Evolutionary conservation across 306 rosid species (phyloP).

Genomic region (Trifolium fragiferum): DNA sequence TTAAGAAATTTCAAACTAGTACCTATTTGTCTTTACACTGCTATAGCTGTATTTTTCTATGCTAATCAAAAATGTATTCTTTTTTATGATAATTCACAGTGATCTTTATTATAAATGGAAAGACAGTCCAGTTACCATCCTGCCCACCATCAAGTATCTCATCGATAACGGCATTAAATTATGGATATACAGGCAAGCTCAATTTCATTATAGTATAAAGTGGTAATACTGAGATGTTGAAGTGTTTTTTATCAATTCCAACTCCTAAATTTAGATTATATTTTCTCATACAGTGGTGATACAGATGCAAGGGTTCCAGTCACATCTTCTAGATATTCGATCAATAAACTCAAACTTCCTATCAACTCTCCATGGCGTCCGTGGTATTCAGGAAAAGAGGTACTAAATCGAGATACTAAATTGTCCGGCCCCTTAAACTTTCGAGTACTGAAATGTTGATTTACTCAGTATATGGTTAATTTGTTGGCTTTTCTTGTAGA

Average conservation of each 20-base stretch:
- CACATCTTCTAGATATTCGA: constrained; percentile 57
- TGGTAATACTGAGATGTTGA: too few species aligned
- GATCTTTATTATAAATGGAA: constrained; percentile 23
- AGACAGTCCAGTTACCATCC: constrained; percentile 39
- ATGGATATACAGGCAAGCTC: constrained; percentile 50
- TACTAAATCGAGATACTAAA: not conserved
- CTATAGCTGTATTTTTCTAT: not conserved
- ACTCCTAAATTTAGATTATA: not conserved
- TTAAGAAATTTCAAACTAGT: not conserved
- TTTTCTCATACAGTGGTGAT: constrained; percentile 57
- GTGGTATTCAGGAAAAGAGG: constrained; percentile 62
- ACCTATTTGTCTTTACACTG: not conserved
- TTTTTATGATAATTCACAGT: constrained; percentile 38
- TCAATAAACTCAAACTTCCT: constrained; percentile 48
- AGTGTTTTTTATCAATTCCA: not conserved
- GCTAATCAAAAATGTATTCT: not conserved
- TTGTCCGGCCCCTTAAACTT: too few species aligned
- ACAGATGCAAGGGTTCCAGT: constrained; percentile 53
- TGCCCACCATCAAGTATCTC: constrained; percentile 44
- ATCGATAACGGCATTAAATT: constrained; percentile 18
- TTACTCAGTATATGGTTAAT: not conserved
- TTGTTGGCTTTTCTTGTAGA: not conserved
- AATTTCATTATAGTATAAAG: not conserved
- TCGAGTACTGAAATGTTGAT: too few species aligned
- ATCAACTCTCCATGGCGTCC: constrained; percentile 52